phyloP scores from a whole-genome alignment of 2,329 filamentous ascomycete species.

The Cladophialophora bantiana region DNA sequence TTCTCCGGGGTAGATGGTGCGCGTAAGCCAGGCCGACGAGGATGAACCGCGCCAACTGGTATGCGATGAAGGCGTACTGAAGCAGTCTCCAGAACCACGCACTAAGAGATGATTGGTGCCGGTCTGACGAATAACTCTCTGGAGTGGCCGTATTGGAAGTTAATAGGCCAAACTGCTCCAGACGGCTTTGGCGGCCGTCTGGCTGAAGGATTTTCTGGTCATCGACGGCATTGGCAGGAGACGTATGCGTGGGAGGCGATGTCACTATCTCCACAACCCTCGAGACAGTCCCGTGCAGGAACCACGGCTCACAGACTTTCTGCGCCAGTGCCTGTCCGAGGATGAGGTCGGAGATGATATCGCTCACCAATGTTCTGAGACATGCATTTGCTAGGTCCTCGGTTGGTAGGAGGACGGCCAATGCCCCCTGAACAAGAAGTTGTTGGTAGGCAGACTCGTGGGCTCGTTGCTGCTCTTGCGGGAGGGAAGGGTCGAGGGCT shows the following conservation, averaged over 20 bases:
- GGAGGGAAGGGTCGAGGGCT: slow-evolving; percentile 59
- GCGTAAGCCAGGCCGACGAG: slow-evolving; percentile 46
- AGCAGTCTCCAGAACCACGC: slow-evolving; percentile 60
- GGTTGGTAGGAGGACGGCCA: slow-evolving; percentile 85
- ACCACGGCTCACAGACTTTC: slow-evolving; percentile 84
- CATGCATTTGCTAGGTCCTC: slow-evolving; percentile 91
- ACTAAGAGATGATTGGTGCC: slow-evolving; percentile 46
- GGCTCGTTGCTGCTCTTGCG: slow-evolving; percentile 62
- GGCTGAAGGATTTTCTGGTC: slow-evolving; percentile 40
- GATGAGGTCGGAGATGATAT: slow-evolving; percentile 89
- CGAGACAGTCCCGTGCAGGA: slow-evolving; percentile 83
- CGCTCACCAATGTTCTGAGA: slow-evolving; percentile 79
- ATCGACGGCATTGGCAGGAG: slow-evolving; percentile 15
- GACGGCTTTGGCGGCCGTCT: slow-evolving; percentile 48
- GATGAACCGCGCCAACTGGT: slow-evolving; percentile 71
- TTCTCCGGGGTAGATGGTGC: slow-evolving; percentile 32
- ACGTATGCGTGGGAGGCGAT: slow-evolving; percentile 33
- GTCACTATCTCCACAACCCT: slow-evolving; percentile 67
- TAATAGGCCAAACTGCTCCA: slow-evolving; percentile 66
- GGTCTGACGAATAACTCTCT: slow-evolving; percentile 40
- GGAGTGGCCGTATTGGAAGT: slow-evolving; percentile 42
- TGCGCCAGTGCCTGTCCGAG: slow-evolving; percentile 81
- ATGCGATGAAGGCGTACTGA: slow-evolving; percentile 59
- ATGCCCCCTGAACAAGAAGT: slow-evolving; percentile 79
- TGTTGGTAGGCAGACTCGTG: slow-evolving; percentile 88